phyloP scores from a whole-genome alignment of 495 filamentous ascomycete species.

The Podospora pseudopauciseta region DNA sequence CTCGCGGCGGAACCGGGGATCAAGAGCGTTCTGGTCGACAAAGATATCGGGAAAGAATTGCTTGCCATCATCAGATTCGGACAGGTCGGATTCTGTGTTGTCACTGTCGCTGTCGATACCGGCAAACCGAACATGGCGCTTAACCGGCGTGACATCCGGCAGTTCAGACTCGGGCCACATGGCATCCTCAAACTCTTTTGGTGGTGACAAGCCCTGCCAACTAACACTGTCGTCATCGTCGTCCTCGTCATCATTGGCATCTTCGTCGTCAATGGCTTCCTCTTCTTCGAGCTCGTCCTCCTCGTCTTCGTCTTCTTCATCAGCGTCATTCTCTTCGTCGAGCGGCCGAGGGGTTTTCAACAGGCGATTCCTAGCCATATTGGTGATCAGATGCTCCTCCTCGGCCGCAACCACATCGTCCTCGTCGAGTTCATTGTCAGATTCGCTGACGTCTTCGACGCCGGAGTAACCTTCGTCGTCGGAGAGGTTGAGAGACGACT shows the following conservation, averaged over 20 bases:
- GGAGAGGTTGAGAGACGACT: conserved; percentile 49
- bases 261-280: conserved; percentile 37
- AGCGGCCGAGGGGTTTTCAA: conserved; percentile 42
- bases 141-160: conserved; percentile 43
- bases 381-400: conserved; percentile 62
- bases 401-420: conserved; percentile 67
- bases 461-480: conserved; percentile 69
- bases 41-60: conserved; percentile 69
- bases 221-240: conserved; percentile 11
- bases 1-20: conserved; percentile 64
- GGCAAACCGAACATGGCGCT: conserved; percentile 50
- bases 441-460: conserved; percentile 74
- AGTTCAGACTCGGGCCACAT: not conserved
- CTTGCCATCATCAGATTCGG: conserved; percentile 37
- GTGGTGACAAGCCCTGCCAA: conserved; percentile 52
- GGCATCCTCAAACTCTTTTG: conserved; percentile 19
- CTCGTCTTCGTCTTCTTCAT: conserved; percentile 33
- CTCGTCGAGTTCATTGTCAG: conserved; percentile 65
- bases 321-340: conserved; percentile 32
- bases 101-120: conserved; percentile 47
- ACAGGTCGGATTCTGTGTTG: conserved; percentile 42
- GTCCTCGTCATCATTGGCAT: conserved; percentile 37
- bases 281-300: conserved; percentile 39
- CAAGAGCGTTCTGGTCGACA: conserved; percentile 64
- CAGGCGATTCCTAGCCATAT: conserved; percentile 33